Evolutionary conservation across 2,329 filamentous ascomycete species (phyloP), one percentile per base, ranked within the genome.

Genomic region (Anthostomella pinea): DNA sequence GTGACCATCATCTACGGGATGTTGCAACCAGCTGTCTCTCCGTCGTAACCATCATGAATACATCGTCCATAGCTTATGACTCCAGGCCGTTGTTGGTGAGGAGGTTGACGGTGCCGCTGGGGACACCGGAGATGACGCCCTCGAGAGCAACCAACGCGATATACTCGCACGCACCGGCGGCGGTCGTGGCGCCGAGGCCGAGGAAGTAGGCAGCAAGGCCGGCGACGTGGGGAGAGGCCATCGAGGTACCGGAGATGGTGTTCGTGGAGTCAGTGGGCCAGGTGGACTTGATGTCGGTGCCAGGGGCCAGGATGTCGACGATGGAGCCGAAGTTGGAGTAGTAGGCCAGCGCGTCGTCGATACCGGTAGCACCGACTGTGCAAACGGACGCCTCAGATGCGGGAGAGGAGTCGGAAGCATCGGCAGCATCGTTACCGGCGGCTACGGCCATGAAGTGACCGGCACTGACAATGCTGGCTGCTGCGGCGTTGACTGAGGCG

Each of bases 181-280:
- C 68, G 11, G 48, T 39, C 19, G 61, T 45, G 26, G 49, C 43
- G 52, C 73, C 69, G 3, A 72, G 57, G n/a, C 56, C 64, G 42
- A 73, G 53, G 30, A 81, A 58, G 56, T 81, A 82, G 8, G 75
- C 66, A 5, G 70, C 75, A n/a, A 83, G 54, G 11, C 80, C 80
- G 19, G 75, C 69, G 35, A 83, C 67, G 52, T 82, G 78, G 1
- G 79, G 79, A 8, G 68, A 62, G 2, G 79, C 75, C 78, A 81
- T 81, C 18, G 71, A 78, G 6, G 80, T 83, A 29, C 79, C 80
- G 8, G 67, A 72, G 50, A 79, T 66, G 16, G 52, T 65, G 26
- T 61, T 59, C 8, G 51, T 52, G 20, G 60, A 54, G 19, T 57
- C 39, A 21, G 28, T 35, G 21, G 35, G 62, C 60, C 66, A 70